Percentiles rank a stretch among this genome's conserved stretches.
Conservation (phyloP, 768 basidiomycete species). For the Mycena kentingensis region DNA sequence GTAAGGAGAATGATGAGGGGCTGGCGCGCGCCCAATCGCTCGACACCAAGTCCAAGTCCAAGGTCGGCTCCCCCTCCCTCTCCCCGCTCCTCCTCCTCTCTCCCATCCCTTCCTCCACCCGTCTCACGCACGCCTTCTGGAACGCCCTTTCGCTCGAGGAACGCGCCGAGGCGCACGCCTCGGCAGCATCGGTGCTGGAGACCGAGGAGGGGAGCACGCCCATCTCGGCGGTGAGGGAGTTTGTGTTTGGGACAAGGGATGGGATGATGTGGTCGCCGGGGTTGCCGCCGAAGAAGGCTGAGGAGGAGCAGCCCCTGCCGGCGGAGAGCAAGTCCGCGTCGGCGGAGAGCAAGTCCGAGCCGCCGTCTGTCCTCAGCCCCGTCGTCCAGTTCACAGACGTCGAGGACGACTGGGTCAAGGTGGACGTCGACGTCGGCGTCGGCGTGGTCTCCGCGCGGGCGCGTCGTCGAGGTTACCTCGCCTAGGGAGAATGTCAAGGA, state of each 20-base stretch:
- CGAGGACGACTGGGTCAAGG: too few relatives aligned
- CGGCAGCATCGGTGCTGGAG: slow-evolving; percentile 28
- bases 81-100: slow-evolving; percentile 36
- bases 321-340: too few relatives aligned
- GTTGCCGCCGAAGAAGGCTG: slow-evolving; percentile 33
- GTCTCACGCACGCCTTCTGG: slow-evolving; percentile 49
- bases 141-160: slow-evolving; percentile 41
- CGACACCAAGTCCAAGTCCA: slow-evolving; percentile 22
- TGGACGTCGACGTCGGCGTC: too few relatives aligned
- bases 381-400: too few relatives aligned
- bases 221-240: slow-evolving; percentile 29
- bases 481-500: too few relatives aligned
- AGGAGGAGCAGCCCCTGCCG: slow-evolving; percentile 23
- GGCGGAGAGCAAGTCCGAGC: too few relatives aligned
- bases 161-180: slow-evolving; percentile 24
- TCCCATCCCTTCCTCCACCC: slow-evolving; percentile 31
- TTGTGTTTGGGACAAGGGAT: slow-evolving; percentile 45
- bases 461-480: too few relatives aligned
- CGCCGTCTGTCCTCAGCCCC: too few relatives aligned
- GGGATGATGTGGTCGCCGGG: slow-evolving; percentile 48
- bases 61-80: slow-evolving; percentile 17
- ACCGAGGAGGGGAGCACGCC: slow-evolving; percentile 30
- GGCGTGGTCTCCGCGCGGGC: too few relatives aligned
- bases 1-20: slow-evolving; percentile 10
- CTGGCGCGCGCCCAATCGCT: slow-evolving; percentile 24